Base-by-base conservation (phyloP, 2,329 filamentous ascomycete species). In the Aspergillus spinulosporus region DNA sequence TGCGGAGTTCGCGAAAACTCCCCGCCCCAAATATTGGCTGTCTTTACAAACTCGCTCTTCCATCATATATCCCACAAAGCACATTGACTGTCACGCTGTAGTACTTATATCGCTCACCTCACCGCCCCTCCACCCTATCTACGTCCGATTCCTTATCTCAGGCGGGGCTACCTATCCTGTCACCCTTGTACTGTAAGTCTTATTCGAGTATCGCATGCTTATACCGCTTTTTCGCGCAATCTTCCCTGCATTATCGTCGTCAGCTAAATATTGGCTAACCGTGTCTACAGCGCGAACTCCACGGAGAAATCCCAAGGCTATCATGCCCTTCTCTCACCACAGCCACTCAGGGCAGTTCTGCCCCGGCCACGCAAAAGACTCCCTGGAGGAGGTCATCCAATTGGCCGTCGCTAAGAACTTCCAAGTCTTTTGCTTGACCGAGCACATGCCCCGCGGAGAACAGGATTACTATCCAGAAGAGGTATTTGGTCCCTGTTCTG, bases 271-370 rank as follows among this genome's bases (percentile, higher is more conserved):
- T 14, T 21, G 9, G 32, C 45, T 43, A 32, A 43, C 12, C 4
- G 12, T 21, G 31, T 1, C 9, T n/a, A 29, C 31, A 48, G 51
- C 21, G 11, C n/a, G 7, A 12, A 37, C 34, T 11, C 14, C 14
- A 14, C 4, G 21, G 12, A 26, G 12, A 9, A 15, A 6, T 34
- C n/a, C 15, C 36, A 21, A 11, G 21, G 8, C 34, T 14, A 37
- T 21, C 12, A 97, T 97, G 94, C 92, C 93, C 1, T 96, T 96
- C 78, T 95, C 94, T 4, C 95, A 97, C 80, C 94, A 99, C 76
- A 96, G 91, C 69, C 94, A 99, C 77, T 97, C 94, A 37, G 94
- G 94, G 61, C 90, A 99, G 73, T 99, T 99, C 79, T 99, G 94
- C 78, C 87, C 87, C 7, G 85, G 88, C 65, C 94, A 99, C 78